These are phyloP conservation scores for Avena insularis DNA, from an alignment of 176 grass and related monocot species.

Conservation along the genomic window DNA sequence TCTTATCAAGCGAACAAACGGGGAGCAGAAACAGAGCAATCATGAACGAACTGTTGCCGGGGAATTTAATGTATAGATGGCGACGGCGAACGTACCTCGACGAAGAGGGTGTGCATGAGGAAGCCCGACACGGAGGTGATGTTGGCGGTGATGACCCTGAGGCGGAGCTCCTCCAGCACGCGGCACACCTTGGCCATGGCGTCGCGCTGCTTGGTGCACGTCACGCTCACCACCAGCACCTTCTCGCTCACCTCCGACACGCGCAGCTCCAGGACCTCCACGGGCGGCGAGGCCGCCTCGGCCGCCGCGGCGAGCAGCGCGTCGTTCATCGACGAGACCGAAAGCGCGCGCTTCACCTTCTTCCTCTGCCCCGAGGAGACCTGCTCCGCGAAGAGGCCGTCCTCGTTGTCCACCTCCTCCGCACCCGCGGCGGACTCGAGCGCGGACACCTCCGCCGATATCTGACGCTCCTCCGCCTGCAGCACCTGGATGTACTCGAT, in stretches of 20 bases:
- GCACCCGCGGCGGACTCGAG: slow-evolving; percentile 36
- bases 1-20: background rate
- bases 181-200: slow-evolving; percentile 73
- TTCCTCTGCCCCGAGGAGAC: slow-evolving; percentile 31
- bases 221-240: slow-evolving; percentile 69
- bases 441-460: slow-evolving; percentile 48
- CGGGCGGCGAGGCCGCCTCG: background rate
- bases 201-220: slow-evolving; percentile 70
- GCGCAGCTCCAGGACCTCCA: slow-evolving; percentile 74
- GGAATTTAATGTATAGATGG: background rate
- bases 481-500: slow-evolving; percentile 84
- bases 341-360: slow-evolving; percentile 45
- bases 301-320: background rate
- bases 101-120: slow-evolving; percentile 76
- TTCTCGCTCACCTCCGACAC: slow-evolving; percentile 69
- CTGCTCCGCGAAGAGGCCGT: background rate
- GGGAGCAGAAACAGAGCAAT: background rate
- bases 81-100: slow-evolving; percentile 58
- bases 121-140: slow-evolving; percentile 64
- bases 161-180: slow-evolving; percentile 68
- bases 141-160: slow-evolving; percentile 74
- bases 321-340: slow-evolving; percentile 37
- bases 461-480: slow-evolving; percentile 72
- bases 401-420: background rate
- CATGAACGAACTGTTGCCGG: background rate